These are phyloP conservation scores for Rhizopogon salebrosus DNA, from an alignment of 768 basidiomycete species.

Conservation along the genomic window DNA sequence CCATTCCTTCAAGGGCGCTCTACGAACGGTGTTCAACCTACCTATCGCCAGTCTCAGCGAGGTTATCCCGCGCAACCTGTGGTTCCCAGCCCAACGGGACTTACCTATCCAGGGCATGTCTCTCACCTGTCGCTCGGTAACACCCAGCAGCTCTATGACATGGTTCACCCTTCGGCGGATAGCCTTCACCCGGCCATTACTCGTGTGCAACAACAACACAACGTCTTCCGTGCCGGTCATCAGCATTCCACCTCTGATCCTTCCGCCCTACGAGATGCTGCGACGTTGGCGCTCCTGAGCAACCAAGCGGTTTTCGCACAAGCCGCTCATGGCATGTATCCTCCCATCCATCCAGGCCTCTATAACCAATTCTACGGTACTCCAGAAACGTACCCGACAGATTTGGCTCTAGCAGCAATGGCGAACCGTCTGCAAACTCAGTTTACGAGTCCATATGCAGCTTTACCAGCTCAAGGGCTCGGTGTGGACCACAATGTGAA, in stretches of 20 bases:
- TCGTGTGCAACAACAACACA: conserved; percentile 77
- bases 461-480: conserved; percentile 38
- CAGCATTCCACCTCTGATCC: conserved; percentile 85
- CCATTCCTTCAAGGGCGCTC: conserved; percentile 51
- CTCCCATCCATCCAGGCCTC: conserved; percentile 52
- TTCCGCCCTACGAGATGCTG: conserved; percentile 67
- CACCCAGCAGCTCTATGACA: conserved; percentile 75
- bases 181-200: conserved; percentile 60
- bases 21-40: conserved; percentile 40
- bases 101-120: conserved; percentile 54
- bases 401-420: conserved; percentile 51
- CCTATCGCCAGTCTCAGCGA: conserved; percentile 62
- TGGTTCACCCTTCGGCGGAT: conserved; percentile 55
- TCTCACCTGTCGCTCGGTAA: conserved; percentile 67
- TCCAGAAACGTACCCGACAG: conserved; percentile 52
- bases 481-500: conserved; percentile 37
- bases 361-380: conserved; percentile 70
- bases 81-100: conserved; percentile 46
- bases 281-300: conserved; percentile 59
- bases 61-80: conserved; percentile 52
- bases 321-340: conserved; percentile 50
- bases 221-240: conserved; percentile 66
- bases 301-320: conserved; percentile 43
- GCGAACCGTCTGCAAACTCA: conserved; percentile 57
- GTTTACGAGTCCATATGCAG: conserved; percentile 50